Percentiles rank a stretch among this genome's conserved stretches.
These are phyloP conservation scores for Steccherinum ochraceum DNA, from an alignment of 768 basidiomycete species.

Conservation along the genomic window DNA sequence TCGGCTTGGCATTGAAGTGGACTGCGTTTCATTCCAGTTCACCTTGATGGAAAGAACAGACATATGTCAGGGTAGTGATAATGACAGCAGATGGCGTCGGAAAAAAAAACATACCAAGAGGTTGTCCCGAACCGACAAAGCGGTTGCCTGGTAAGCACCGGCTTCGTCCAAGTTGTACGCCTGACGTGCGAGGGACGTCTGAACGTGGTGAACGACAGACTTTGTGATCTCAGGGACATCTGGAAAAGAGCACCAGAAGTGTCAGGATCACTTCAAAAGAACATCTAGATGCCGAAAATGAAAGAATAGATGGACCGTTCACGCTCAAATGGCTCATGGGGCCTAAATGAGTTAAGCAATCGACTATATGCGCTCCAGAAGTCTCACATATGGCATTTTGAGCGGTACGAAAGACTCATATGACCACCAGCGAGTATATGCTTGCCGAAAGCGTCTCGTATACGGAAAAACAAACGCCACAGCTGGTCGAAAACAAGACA, in stretches of 20 bases:
- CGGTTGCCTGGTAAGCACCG: conserved; percentile 89
- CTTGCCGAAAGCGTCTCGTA: neutral
- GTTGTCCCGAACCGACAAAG: conserved; percentile 82
- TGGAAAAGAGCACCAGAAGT: conserved; percentile 26
- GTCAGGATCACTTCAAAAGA: too few species aligned
- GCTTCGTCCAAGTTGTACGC: conserved; percentile 83
- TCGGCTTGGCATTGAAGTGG: conserved; percentile 71
- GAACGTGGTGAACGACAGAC: conserved; percentile 77
- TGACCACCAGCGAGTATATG: neutral
- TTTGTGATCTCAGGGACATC: conserved; percentile 60
- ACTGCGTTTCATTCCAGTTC: conserved; percentile 86
- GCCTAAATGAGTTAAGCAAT: too few species aligned
- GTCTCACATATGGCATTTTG: too few species aligned
- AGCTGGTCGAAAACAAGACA: neutral
- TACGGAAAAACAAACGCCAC: neutral
- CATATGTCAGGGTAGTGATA: neutral
- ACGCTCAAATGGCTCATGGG: too few species aligned
- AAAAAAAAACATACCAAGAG: conserved; percentile 51
- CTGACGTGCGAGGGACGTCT: conserved; percentile 86
- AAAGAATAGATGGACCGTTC: too few species aligned
- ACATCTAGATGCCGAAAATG: too few species aligned
- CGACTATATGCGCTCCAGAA: neutral
- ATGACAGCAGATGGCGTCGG: neutral
- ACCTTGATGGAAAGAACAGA: conserved; percentile 32
- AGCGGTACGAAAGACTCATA: too few species aligned